Evolutionary conservation across 2,329 filamentous ascomycete genomes (phyloP).

Genomic region (Colletotrichum eremochloae): DNA sequence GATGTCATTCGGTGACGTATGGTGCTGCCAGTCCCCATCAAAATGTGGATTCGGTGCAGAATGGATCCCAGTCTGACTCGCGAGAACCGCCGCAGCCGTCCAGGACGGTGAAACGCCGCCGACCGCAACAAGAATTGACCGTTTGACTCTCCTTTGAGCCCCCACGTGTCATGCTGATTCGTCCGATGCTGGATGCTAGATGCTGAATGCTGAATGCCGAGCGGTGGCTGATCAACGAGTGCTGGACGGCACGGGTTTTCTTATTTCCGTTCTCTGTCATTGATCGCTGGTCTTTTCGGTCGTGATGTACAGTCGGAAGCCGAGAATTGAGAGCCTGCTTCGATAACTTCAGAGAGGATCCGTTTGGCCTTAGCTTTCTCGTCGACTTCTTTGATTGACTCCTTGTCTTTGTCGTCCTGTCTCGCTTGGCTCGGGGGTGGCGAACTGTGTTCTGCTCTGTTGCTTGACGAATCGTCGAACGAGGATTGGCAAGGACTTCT

Average conservation of each 20-base stretch:
- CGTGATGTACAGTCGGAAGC: neutral
- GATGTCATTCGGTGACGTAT: slow-evolving; percentile 37
- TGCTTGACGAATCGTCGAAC: neutral
- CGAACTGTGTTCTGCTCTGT: neutral
- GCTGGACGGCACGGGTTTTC: neutral
- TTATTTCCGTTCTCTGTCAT: neutral
- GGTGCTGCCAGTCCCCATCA: slow-evolving; percentile 7
- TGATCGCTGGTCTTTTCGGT: neutral
- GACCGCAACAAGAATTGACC: neutral
- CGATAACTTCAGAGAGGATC: neutral
- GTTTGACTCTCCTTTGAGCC: neutral
- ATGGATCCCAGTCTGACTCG: slow-evolving; percentile 21
- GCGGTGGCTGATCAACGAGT: too few relatives aligned
- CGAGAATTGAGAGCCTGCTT: neutral
- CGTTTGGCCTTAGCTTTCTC: neutral
- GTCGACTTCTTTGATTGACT: neutral
- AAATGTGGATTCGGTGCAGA: slow-evolving; percentile 1
- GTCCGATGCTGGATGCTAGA: neutral
- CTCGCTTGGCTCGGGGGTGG: neutral
- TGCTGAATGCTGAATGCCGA: neutral
- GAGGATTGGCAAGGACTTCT: neutral
- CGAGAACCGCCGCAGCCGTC: slow-evolving; percentile 26
- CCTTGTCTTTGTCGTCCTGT: neutral
- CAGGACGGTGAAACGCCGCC: neutral
- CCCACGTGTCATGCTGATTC: slow-evolving; percentile 5